Evolutionary conservation across 495 filamentous ascomycete species (phyloP).

Genomic region (Glarea lozoyensis): DNA sequence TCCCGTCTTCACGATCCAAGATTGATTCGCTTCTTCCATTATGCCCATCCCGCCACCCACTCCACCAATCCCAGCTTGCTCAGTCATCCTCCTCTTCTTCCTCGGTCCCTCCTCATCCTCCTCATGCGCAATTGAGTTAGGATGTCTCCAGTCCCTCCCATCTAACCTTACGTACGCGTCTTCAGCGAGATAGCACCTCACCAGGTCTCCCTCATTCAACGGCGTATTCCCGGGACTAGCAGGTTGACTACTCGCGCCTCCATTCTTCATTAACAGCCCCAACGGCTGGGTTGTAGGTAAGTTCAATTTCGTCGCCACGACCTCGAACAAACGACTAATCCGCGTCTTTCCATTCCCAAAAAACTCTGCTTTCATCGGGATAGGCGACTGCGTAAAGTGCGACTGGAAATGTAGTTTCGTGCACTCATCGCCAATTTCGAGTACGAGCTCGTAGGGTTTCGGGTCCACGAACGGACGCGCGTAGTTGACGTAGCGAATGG

Average conservation of each 20-base stretch:
- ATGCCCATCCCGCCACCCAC: conserved; percentile 16
- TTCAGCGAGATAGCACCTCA: conserved; percentile 59
- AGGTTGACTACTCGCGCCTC: conserved; percentile 41
- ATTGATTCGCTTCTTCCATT: conserved; percentile 27
- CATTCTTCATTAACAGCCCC: conserved; percentile 55
- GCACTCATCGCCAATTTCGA: conserved; percentile 67
- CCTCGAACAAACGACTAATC: conserved; percentile 65
- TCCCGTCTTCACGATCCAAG: conserved; percentile 68
- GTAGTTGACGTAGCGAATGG: conserved; percentile 60
- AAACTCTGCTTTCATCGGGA: conserved; percentile 57
- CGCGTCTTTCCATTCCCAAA: conserved; percentile 56
- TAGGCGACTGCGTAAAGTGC: background rate
- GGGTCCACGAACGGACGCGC: conserved; percentile 74
- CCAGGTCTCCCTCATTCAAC: conserved; percentile 53
- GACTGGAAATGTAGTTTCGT: conserved; percentile 49
- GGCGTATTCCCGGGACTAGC: conserved; percentile 62
- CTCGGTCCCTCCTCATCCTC: conserved; percentile 26
- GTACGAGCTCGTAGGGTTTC: conserved; percentile 58
- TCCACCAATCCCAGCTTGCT: too few relatives aligned
- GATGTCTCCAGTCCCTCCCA: conserved; percentile 35
- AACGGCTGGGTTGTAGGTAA: conserved; percentile 56
- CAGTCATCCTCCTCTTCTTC: conserved; percentile 35
- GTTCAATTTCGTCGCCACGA: conserved; percentile 73
- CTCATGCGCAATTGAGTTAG: conserved; percentile 1
- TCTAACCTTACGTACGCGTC: conserved; percentile 70